Conservation (phyloP, 495 filamentous ascomycete genomes). For the Aspergillus biplanus region DNA sequence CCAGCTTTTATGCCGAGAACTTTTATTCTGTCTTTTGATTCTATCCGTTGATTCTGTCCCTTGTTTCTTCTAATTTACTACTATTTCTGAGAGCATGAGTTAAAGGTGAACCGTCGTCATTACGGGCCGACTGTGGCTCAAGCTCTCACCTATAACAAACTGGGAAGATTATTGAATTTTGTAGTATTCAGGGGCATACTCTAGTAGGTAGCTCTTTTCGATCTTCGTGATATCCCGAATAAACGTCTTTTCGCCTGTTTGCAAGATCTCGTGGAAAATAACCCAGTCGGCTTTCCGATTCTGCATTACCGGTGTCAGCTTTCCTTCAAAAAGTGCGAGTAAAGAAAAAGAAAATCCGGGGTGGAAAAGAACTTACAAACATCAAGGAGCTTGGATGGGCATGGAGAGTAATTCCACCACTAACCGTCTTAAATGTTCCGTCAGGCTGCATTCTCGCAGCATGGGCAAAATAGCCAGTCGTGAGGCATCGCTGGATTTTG, state of each 20-base stretch:
- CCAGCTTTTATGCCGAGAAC: neutral
- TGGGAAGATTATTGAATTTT: constrained; percentile 46
- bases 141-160: too few species aligned
- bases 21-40: neutral
- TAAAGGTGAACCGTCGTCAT: too few species aligned
- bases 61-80: neutral
- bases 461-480: constrained; percentile 92
- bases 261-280: constrained; percentile 92
- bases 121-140: too few species aligned
- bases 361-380: constrained; percentile 63
- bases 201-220: constrained; percentile 85
- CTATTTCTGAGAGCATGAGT: neutral
- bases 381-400: constrained; percentile 93
- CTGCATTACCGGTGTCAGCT: constrained; percentile 36
- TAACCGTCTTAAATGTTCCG: constrained; percentile 83
- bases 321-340: neutral
- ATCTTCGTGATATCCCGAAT: constrained; percentile 92
- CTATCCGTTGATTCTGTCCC: neutral
- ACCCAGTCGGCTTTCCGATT: constrained; percentile 98
- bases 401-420: constrained; percentile 72
- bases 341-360: neutral
- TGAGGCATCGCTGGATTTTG: constrained; percentile 82
- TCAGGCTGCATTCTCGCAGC: constrained; percentile 95
- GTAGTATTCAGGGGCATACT: constrained; percentile 89
- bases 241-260: constrained; percentile 86